These are phyloP conservation scores for Rhexocercosporidium sp. DNA, from an alignment of 2,329 filamentous ascomycete genomes.

Conservation along the genomic window DNA sequence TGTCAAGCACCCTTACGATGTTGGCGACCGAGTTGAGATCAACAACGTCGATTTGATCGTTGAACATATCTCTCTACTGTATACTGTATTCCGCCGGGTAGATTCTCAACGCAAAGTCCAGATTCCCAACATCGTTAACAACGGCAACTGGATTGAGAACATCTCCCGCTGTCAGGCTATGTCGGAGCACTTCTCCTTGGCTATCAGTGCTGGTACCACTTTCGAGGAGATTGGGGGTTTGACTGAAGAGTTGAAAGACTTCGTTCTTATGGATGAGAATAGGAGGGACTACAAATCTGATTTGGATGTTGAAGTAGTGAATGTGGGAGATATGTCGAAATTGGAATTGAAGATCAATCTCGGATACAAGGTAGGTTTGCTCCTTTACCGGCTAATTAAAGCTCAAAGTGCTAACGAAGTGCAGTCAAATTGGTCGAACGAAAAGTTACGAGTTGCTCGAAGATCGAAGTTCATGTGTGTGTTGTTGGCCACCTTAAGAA, in stretches of 20 bases:
- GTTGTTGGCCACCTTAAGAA: constrained; percentile 81
- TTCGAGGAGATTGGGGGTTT: constrained; percentile 90
- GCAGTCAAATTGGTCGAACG: constrained; percentile 89
- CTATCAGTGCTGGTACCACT: constrained; percentile 82
- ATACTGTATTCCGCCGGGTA: constrained; percentile 87
- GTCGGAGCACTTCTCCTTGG: constrained; percentile 79
- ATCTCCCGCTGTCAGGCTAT: constrained; percentile 89
- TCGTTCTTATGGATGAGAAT: constrained; percentile 85
- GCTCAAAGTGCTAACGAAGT: constrained; percentile 68
- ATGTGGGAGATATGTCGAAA: constrained; percentile 87
- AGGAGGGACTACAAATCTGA: constrained; percentile 92
- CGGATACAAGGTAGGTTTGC: constrained; percentile 86
- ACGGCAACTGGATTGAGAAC: constrained; percentile 95
- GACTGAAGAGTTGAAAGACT: constrained; percentile 81
- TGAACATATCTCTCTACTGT: constrained; percentile 92
- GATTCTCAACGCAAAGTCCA: constrained; percentile 77
- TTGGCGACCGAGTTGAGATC: constrained; percentile 92
- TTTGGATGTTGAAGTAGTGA: constrained; percentile 75
- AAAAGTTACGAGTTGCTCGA: constrained; percentile 78
- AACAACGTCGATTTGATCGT: constrained; percentile 73
- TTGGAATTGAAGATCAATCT: constrained; percentile 82
- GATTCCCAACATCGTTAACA: constrained; percentile 89
- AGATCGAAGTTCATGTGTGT: constrained; percentile 98
- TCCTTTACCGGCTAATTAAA: too few relatives aligned
- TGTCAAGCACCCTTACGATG: constrained; percentile 97